Conservation (phyloP, 805 yeast species). For the Metschnikowia gelsemii region DNA sequence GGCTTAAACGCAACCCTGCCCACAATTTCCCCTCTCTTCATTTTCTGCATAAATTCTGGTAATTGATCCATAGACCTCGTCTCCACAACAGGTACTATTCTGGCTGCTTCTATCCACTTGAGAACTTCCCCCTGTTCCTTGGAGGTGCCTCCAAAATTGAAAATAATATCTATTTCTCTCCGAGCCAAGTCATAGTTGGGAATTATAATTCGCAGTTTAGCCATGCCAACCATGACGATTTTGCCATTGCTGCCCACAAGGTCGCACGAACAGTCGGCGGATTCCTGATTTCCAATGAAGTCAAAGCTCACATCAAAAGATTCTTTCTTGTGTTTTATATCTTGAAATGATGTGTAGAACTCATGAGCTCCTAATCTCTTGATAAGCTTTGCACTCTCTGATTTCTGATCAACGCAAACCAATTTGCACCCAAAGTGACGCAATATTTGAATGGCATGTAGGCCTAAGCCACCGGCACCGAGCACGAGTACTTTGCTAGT, state of each 20-base stretch:
- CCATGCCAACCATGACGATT: constrained; percentile 46
- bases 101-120: constrained; percentile 42
- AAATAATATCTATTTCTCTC: constrained; percentile 41
- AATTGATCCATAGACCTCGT: constrained; percentile 33
- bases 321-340: constrained; percentile 26
- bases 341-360: constrained; percentile 32
- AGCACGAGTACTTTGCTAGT: constrained; percentile 36
- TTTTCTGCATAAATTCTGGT: constrained; percentile 34
- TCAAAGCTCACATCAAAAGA: constrained; percentile 40
- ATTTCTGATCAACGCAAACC: constrained; percentile 32
- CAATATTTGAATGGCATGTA: constrained; percentile 44
- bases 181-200: constrained; percentile 38
- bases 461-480: constrained; percentile 46
- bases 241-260: constrained; percentile 38
- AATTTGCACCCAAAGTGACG: constrained; percentile 32
- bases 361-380: constrained; percentile 41
- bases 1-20: constrained; percentile 44
- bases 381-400: constrained; percentile 25
- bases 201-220: constrained; percentile 30
- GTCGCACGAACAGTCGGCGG: constrained; percentile 26
- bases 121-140: constrained; percentile 44
- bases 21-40: constrained; percentile 37
- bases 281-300: constrained; percentile 37
- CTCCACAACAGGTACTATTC: constrained; percentile 36
- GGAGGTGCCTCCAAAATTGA: constrained; percentile 46